Evolutionary conservation across 2,329 filamentous ascomycete species (phyloP), one percentile per base, ranked within the genome.

Genomic region (Xylariaceae sp.): DNA sequence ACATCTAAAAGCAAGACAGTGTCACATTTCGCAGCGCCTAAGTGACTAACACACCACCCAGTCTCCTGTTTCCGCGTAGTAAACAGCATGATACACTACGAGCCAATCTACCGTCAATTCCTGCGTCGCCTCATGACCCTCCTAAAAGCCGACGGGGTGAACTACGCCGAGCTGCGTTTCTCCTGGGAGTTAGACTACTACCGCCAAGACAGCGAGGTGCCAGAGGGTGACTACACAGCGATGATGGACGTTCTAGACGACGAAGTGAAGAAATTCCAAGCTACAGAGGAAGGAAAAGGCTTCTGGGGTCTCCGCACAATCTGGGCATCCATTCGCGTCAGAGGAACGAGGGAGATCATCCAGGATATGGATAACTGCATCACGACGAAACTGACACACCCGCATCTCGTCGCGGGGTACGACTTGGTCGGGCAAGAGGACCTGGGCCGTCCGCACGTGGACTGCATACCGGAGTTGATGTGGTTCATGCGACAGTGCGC

Each of bases 391-490:
- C 74, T 88, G 49, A 79, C 82, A 31, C 92, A 87, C 66, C 90
- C 93, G 0, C 78, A 91, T 45, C 77, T 95, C 7, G 83, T 97
- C 61, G 85, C 88, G 22, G 93, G 93, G 11, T 97, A 90, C 70
- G 93, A 97, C 69, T 73, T 97, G 10, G 91, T 96, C 5, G 92
- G 90, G 0, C 88, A 93, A 69, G 93, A 97, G 74, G 89, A 95
- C 65, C 69, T 79, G 1, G 92, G 91, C 1, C 82, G 89, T 12
- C 80, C 90, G 0, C 80, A 97, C 22, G 78, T 80, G 31, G 88
- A 94, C 60, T 73, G 96, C 3, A 79, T 93, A 0, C 91, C 92
- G 0, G 84, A 96, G 64, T 75, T 97, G 0, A 93, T 97, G 70
- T 97, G 90, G 90, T 97, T 97, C 78, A 86, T 86, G 58, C 92